Base-by-base conservation (phyloP, 2,329 filamentous ascomycete species). In the Curvularia lunata region DNA sequence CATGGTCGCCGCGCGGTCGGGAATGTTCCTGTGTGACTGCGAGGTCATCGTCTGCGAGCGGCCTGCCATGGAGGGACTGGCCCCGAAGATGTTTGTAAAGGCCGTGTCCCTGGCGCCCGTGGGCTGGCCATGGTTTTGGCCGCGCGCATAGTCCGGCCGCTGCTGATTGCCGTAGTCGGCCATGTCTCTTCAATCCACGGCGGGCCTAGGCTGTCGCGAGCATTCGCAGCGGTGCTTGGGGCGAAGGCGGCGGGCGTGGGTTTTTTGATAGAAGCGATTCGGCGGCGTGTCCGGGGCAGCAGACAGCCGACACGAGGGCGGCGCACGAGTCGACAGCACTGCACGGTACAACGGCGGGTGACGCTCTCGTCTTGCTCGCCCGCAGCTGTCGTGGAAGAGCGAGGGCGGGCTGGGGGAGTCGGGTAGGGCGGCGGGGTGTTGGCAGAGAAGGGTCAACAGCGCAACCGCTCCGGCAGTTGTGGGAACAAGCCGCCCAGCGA, bases 31-130 rank as follows among this genome's bases (percentile, higher is more conserved):
- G 58, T 82, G 79, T 30, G 89, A 84, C 64, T 92, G 88, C 54
- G 91, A 92, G 63, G 89, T 95, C 92, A 98, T 97, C 25, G 94
- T 97, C 74, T 97, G 93, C 56, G 93, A 96, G 76, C 95, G 89
- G 57, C 94, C 94, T 45, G 91, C 70, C 73, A 75, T 69, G 60
- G 73, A 87, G 46, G 92, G 92, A 64, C 91, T 92, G 64, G 91
- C 88, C 68, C 94, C 95, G 76, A 98, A 99, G 75, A 98, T 98
- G 80, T 94, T 94, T 66, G 91, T 92, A 78, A 96, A 99, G 65
- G 94, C 95, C 67, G 92, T 91, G 86, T 99, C 93, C 80, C 95
- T 90, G 79, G 95, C 91, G 59, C 82, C 67, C 40, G 83, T 80
- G 51, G 83, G 76, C 73, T 82, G 81, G 60, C 81, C 83, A 74